A percentile compares a stretch with the other conserved stretches of the same genome.
phyloP scores from a whole-genome alignment of 441 rosid genomes.

The Pelargonium australe region DNA sequence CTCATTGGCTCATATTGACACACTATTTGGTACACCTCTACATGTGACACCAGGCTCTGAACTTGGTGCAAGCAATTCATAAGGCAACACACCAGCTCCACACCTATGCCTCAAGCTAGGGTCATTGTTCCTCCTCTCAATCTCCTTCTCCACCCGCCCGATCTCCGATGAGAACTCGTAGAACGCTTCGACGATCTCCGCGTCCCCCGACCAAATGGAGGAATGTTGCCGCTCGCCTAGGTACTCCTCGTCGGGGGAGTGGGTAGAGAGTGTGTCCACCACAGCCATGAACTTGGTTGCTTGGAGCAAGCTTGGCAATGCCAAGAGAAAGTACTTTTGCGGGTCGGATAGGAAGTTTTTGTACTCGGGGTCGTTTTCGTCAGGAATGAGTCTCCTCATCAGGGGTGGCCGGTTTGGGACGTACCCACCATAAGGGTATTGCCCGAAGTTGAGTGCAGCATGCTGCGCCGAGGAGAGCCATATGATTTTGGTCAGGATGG shows the following conservation, averaged over 20 bases:
- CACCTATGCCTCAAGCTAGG: conserved; percentile 59
- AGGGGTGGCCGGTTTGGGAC: conserved; percentile 86
- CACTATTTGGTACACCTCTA: conserved; percentile 93
- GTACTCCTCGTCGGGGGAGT: conserved; percentile 92
- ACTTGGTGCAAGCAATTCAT: conserved; percentile 78
- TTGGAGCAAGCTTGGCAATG: conserved; percentile 76
- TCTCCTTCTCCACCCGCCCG: conserved; percentile 65
- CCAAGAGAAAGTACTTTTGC: conserved; percentile 58
- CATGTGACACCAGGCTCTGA: conserved; percentile 95
- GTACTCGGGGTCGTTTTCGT: conserved; percentile 59
- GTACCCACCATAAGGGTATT: conserved; percentile 84
- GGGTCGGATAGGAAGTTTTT: conserved; percentile 56
- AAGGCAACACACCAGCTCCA: conserved; percentile 95
- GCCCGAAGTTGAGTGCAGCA: conserved; percentile 92
- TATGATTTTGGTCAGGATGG: conserved; percentile 59
- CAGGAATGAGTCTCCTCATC: conserved; percentile 75
- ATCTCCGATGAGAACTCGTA: conserved; percentile 67
- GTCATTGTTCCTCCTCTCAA: conserved; percentile 64
- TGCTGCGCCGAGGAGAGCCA: conserved; percentile 98
- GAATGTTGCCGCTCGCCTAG: conserved; percentile 82
- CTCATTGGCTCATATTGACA: conserved; percentile 48
- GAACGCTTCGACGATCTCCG: conserved; percentile 65
- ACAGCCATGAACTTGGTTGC: conserved; percentile 97
- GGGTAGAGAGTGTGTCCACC: conserved; percentile 83
- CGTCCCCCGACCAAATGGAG: conserved; percentile 69